These are phyloP conservation scores for Ceratobasidium papillatum DNA, from an alignment of 1,284 basidiomycete genomes.

Conservation along the genomic window DNA sequence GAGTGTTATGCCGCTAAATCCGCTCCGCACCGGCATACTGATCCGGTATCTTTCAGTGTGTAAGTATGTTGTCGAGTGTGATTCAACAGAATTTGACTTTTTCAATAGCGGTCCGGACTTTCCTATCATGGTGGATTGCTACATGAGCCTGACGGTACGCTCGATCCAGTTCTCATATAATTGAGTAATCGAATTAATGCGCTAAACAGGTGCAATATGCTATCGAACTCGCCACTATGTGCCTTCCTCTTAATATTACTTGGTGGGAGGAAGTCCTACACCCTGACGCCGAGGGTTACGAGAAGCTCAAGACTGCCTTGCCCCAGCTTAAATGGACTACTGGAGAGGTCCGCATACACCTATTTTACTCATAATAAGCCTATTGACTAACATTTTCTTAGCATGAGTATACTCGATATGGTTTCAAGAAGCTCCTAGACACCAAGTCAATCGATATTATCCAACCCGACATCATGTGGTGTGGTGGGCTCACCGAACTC, in stretches of 20 bases:
- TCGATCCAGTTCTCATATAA: constrained; percentile 31
- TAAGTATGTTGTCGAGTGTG: constrained; percentile 1
- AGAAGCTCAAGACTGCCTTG: constrained; percentile 56
- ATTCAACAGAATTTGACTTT: neutral
- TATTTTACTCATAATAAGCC: neutral
- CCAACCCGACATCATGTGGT: constrained; percentile 61
- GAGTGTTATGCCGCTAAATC: constrained; percentile 45
- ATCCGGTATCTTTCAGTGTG: neutral
- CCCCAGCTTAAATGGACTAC: constrained; percentile 63
- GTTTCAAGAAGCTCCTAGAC: constrained; percentile 63
- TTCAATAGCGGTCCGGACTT: constrained; percentile 51
- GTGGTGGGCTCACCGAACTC: constrained; percentile 62
- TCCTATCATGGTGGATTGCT: constrained; percentile 62
- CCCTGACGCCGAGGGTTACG: constrained; percentile 60
- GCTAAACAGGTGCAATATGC: constrained; percentile 54
- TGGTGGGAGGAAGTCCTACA: constrained; percentile 65
- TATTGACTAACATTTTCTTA: constrained; percentile 33
- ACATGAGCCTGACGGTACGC: constrained; percentile 55
- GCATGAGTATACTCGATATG: constrained; percentile 62
- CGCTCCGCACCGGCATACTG: neutral
- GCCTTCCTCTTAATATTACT: constrained; percentile 57
- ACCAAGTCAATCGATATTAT: constrained; percentile 59
- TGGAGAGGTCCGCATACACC: constrained; percentile 53
- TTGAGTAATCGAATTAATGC: neutral
- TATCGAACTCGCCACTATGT: constrained; percentile 57